These are phyloP conservation scores for Talinum fruticosum DNA, from an alignment of 148 eudicot species.

Conservation along the genomic window DNA sequence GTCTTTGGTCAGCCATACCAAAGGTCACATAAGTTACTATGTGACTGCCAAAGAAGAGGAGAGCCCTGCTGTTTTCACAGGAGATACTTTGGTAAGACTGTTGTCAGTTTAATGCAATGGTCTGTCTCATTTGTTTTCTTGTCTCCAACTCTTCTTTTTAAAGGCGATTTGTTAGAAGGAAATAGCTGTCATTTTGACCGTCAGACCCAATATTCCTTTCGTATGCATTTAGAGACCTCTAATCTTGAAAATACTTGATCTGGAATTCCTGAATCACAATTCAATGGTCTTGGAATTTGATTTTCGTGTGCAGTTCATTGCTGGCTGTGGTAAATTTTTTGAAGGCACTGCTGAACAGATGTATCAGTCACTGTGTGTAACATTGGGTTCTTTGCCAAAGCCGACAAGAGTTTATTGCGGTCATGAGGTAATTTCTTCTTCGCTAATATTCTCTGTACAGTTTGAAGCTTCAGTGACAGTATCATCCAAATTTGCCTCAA, in stretches of 20 bases:
- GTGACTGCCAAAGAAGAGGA: conserved; percentile 80
- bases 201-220: background rate
- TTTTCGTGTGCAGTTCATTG: conserved; percentile 59
- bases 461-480: background rate
- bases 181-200: background rate
- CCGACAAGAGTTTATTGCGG: conserved; percentile 91
- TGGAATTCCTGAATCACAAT: background rate
- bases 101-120: conserved; percentile 27
- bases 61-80: conserved; percentile 88
- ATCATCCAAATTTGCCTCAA: background rate
- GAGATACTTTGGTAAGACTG: conserved; percentile 83
- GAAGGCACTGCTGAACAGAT: conserved; percentile 98
- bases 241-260: background rate
- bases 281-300: conserved; percentile 5
- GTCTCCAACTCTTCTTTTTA: background rate
- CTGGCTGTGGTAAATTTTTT: conserved; percentile 95
- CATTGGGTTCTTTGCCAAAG: conserved; percentile 80
- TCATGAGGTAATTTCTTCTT: conserved; percentile 68
- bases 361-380: conserved; percentile 86
- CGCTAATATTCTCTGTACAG: background rate
- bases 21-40: conserved; percentile 94
- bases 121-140: background rate
- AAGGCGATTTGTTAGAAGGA: too few species aligned
- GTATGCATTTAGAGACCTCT: background rate
- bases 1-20: conserved; percentile 72